These are phyloP conservation scores for Syzygium jambos DNA, from an alignment of 345 rosid species.

Conservation along the genomic window DNA sequence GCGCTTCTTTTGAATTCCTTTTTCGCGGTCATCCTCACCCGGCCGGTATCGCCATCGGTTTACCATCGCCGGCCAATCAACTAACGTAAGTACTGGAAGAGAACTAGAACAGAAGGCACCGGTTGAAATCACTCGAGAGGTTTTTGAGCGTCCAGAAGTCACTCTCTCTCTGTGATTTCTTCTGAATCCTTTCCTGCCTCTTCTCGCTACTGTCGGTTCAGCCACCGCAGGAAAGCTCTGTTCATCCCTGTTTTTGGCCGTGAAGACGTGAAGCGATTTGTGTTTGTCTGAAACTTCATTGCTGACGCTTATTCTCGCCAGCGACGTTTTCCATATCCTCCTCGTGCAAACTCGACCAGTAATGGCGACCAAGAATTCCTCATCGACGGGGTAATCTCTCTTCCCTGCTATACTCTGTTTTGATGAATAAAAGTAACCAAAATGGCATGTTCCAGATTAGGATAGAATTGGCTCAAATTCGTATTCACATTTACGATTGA, in stretches of 20 bases:
- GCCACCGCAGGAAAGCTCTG: too few species aligned
- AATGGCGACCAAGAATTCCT: not conserved
- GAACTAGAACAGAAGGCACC: not conserved
- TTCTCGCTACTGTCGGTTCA: not conserved
- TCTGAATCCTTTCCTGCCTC: not conserved
- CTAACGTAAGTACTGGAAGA: not conserved
- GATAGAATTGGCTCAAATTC: not conserved
- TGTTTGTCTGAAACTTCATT: not conserved
- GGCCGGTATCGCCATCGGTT: not conserved
- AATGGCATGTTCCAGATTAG: not conserved
- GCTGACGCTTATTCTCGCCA: not conserved
- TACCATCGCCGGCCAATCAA: not conserved
- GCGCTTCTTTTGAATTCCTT: not conserved
- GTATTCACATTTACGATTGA: not conserved
- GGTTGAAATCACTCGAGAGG: too few species aligned
- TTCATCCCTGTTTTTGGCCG: too few species aligned
- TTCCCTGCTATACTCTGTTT: rapidly evolving
- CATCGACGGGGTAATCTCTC: not conserved
- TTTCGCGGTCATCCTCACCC: not conserved
- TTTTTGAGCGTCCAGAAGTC: not conserved
- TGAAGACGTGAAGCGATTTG: not conserved
- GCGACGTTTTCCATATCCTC: not conserved
- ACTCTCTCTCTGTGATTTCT: not conserved
- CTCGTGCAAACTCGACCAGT: not conserved
- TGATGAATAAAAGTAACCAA: not conserved